Base-by-base conservation (phyloP, 331 rosid species). In the Prunus yedoensis region DNA sequence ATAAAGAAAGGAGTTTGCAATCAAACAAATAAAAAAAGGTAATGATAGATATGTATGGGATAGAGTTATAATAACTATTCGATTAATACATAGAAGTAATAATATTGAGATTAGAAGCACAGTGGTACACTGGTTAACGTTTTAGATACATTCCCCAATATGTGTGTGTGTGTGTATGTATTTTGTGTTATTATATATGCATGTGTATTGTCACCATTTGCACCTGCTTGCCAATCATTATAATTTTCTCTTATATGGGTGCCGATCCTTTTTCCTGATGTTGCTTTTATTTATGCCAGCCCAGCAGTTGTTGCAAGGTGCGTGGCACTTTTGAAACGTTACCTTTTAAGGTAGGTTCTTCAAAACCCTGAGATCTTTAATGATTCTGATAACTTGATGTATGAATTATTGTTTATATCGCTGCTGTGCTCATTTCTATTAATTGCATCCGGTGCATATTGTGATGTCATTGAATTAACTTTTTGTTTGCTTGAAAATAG, bases 271-370 rank as follows among this genome's bases (percentile, higher is more conserved):
- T 47, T 5, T 27, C 66, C 84, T 88, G 49, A 89, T 75, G 70
- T 72, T 74, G 18, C 54, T 61, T 65, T 79, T 83, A 66, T 82
- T 80, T 81, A 66, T 70, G 71, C 80, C 98, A 95, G 98, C 82
- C 99, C 99, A 64, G 99, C 99, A 70, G 98, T 92, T 54, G 98
- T 95, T 52, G 83, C 97, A 74, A 90, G 98, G 87, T 95, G 98
- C 61, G 96, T 95, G 82, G 97, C 97, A 52, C 94, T 95, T 72
- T 77, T 95, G 81, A 95, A 95, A 84, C 97, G 98, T 81, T 88
- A 91, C 81, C 94, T 95, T 67, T 82, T 95, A 78, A 85, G 99
- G 99, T 95, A 87, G 79, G 90, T 79, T 79, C 71, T 77, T 51
- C 60, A 12, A 21, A 35, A 62, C 68, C 18, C 27, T 41, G 73